Evolutionary conservation across 345 rosid species (phyloP).

Genomic region (Melaleuca alternifolia): DNA sequence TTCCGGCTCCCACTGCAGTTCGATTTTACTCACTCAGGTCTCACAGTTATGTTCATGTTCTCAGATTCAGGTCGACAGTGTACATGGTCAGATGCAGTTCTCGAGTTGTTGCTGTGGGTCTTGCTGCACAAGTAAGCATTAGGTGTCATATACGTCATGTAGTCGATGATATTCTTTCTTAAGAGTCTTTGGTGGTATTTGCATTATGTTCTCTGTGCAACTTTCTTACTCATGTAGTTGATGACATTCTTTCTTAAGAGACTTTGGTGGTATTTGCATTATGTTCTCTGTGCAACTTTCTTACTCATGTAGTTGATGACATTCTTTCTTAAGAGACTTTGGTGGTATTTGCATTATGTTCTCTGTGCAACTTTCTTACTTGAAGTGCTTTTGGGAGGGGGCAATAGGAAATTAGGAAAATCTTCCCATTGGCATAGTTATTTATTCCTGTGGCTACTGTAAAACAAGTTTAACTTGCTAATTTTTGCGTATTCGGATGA

Average conservation of each 20-base stretch:
- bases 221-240: not conserved
- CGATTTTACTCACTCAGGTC: conserved; percentile 81
- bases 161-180: not conserved
- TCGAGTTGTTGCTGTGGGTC: conserved; percentile 79
- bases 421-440: not conserved
- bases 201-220: not conserved
- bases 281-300: not conserved
- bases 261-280: not conserved
- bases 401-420: not conserved
- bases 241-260: not conserved
- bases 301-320: not conserved
- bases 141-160: not conserved
- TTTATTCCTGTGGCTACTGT: not conserved
- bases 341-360: not conserved
- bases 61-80: conserved; percentile 87
- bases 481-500: conserved; percentile 10
- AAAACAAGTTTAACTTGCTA: not conserved
- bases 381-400: not conserved
- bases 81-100: conserved; percentile 93
- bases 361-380: not conserved
- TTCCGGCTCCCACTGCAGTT: conserved; percentile 62
- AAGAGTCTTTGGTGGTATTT: not conserved
- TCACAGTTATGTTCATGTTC: conserved; percentile 81
- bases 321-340: not conserved
- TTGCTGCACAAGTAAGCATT: conserved; percentile 67